These are phyloP conservation scores for Cyberlindnera mississippiensis DNA, from an alignment of 805 yeast species.

Conservation along the genomic window DNA sequence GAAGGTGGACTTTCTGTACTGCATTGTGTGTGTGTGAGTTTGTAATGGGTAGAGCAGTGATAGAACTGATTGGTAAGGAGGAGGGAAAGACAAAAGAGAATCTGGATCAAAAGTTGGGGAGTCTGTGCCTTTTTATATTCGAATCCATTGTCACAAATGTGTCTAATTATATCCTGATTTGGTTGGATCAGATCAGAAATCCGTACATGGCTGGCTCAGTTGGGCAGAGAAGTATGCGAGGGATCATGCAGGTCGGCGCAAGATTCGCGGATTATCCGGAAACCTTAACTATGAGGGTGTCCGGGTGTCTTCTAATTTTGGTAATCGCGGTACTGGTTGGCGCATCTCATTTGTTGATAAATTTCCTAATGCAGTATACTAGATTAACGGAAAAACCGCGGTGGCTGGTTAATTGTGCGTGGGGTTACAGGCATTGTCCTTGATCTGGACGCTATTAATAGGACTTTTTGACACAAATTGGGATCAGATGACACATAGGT, in stretches of 20 bases:
- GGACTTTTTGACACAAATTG: no score
- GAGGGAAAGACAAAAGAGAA: not conserved
- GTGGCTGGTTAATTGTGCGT: not conserved
- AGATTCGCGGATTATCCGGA: not conserved
- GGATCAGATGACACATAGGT: no score
- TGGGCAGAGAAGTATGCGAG: not conserved
- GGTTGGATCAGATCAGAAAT: not conserved
- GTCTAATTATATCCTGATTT: not conserved
- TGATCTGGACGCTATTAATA: no score
- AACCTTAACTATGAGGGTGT: conserved; percentile 5
- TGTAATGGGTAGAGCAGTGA: not conserved
- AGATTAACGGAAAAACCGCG: not conserved
- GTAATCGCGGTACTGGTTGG: not conserved
- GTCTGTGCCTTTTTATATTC: no score
- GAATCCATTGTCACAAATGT: no score
- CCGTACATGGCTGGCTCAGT: not conserved
- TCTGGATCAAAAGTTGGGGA: no score
- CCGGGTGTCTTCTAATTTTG: conserved; percentile 9
- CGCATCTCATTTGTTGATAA: conserved; percentile 4
- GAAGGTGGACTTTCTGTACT: conserved; percentile 35
- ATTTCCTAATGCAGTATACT: conserved; percentile 6
- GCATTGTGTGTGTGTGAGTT: conserved; percentile 30
- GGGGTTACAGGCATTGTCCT: no score
- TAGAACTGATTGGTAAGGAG: not conserved
- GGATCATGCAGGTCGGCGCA: not conserved